Percentiles rank a stretch among this genome's conserved stretches.
Evolutionary conservation across 176 grass and related monocot genomes (phyloP).

Genomic region (Ensete glaucum): DNA sequence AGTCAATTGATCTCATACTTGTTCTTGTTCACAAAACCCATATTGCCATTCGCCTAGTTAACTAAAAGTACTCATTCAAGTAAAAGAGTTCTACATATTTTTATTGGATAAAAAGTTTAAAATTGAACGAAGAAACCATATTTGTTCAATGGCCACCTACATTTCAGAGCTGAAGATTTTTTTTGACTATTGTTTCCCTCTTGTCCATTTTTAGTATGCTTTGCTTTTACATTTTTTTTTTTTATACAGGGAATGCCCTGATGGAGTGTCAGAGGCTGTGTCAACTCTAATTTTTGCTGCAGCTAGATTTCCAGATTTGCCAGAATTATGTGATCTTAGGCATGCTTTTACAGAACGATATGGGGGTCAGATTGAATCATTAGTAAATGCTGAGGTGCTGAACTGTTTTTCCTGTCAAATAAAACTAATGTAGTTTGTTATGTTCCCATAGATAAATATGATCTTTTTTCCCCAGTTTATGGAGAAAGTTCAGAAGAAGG

Average conservation of each 20-base stretch:
- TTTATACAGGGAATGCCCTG: conserved; percentile 70
- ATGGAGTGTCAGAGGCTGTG: conserved; percentile 69
- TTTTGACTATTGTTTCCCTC: neutral
- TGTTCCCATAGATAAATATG: neutral
- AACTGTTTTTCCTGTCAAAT: neutral
- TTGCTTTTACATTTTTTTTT: conserved; percentile 14
- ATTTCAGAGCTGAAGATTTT: neutral
- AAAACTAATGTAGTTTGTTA: neutral
- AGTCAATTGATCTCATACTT: too few relatives aligned
- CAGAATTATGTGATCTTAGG: conserved; percentile 82
- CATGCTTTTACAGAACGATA: conserved; percentile 70
- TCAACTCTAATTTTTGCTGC: conserved; percentile 88
- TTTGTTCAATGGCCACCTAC: neutral
- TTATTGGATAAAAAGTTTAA: neutral
- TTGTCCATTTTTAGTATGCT: conserved; percentile 1
- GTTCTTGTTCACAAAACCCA: too few relatives aligned
- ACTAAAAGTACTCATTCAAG: neutral
- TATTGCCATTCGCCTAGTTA: too few relatives aligned
- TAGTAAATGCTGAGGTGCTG: conserved; percentile 78
- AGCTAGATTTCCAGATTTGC: conserved; percentile 89
- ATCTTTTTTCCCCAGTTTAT: conserved; percentile 45
- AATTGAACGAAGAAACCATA: neutral
- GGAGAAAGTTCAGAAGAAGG: conserved; percentile 60
- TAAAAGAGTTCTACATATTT: neutral
- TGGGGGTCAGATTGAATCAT: conserved; percentile 52